Evolutionary conservation across 257 asterid species (phyloP).

Genomic region (Jacaranda mimosifolia): DNA sequence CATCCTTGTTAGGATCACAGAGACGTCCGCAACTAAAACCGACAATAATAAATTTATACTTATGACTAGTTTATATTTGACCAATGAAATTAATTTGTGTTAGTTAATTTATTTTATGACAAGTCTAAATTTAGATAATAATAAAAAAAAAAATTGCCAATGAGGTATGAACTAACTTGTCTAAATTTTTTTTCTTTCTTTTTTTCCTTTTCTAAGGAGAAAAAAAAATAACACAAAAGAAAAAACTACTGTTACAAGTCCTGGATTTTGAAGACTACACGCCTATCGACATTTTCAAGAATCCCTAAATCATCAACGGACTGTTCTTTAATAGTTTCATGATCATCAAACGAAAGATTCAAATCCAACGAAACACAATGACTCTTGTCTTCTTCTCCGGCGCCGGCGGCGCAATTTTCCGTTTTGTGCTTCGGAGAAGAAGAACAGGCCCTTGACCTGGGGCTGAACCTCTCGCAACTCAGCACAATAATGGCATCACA

Average conservation of each 20-base stretch:
- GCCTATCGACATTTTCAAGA: slow-evolving; percentile 68
- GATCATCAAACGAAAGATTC: slow-evolving; percentile 64
- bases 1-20: too few species aligned
- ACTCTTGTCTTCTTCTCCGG: slow-evolving; percentile 29
- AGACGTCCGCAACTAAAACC: too few species aligned
- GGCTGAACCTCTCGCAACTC: slow-evolving; percentile 57
- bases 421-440: slow-evolving; percentile 41
- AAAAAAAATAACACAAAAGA: not conserved
- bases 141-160: too few species aligned
- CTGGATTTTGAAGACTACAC: slow-evolving; percentile 56
- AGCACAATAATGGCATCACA: slow-evolving; percentile 75
- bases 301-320: slow-evolving; percentile 58
- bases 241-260: slow-evolving; percentile 16
- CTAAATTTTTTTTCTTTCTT: not conserved
- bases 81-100: too few species aligned
- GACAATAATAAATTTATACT: too few species aligned
- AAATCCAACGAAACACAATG: slow-evolving; percentile 61
- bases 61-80: too few species aligned
- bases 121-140: too few species aligned
- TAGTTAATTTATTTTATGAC: too few species aligned
- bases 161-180: not conserved
- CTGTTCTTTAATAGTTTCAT: slow-evolving; percentile 35
- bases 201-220: not conserved
- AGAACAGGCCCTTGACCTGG: slow-evolving; percentile 58
- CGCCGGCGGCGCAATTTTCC: slow-evolving; percentile 24